Conservation (phyloP, 1,284 basidiomycete species). For the Volvariella volvacea region DNA sequence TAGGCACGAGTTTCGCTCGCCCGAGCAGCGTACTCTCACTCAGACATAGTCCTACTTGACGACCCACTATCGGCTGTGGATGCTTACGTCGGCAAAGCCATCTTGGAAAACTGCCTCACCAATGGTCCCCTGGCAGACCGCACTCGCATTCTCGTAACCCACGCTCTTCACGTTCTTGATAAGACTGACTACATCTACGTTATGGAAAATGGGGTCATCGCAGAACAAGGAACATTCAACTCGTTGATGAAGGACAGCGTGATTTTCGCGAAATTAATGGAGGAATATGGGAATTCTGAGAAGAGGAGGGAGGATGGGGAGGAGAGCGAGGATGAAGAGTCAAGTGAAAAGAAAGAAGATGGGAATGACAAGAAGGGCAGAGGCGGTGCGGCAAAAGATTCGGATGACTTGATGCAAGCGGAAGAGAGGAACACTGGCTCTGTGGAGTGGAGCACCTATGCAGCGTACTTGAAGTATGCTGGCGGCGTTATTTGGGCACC, state of each 20-base stretch:
- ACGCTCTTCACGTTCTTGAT: constrained; percentile 68
- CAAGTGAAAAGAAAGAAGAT: constrained; percentile 8
- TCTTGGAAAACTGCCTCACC: constrained; percentile 56
- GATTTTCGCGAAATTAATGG: constrained; percentile 54
- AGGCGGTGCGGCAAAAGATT: constrained; percentile 21
- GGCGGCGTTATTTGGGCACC: constrained; percentile 44
- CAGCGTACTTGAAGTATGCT: constrained; percentile 45
- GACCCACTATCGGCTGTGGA: constrained; percentile 73
- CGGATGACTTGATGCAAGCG: constrained; percentile 38
- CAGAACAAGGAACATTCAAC: constrained; percentile 56
- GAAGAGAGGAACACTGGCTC: constrained; percentile 53
- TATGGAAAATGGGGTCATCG: constrained; percentile 64
- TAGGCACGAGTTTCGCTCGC: constrained; percentile 79
- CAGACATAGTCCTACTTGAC: constrained; percentile 70
- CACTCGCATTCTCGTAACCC: constrained; percentile 74
- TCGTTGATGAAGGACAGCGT: constrained; percentile 39
- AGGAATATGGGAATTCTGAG: constrained; percentile 49
- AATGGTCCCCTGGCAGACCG: constrained; percentile 49
- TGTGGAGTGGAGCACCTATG: constrained; percentile 44
- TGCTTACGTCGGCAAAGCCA: constrained; percentile 56
- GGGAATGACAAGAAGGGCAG: constrained; percentile 20
- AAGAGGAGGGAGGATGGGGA: constrained; percentile 15
- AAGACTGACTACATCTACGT: constrained; percentile 65
- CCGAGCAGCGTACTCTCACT: constrained; percentile 71
- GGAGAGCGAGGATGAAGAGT: constrained; percentile 12